phyloP scores from a whole-genome alignment of 305 asterid genomes.

The Rubia tinctorum region DNA sequence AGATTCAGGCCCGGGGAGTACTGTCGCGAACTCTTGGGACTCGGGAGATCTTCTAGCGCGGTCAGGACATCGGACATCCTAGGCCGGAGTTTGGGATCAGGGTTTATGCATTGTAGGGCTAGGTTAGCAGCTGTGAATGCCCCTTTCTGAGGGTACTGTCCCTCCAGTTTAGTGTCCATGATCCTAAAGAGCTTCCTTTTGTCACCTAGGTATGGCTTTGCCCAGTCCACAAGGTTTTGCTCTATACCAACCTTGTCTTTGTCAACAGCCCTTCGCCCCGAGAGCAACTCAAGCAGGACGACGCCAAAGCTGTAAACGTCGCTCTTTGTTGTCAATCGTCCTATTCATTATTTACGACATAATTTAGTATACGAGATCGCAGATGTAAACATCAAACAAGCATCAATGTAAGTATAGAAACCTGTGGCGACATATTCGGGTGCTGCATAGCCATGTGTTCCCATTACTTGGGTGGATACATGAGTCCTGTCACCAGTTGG shows the following conservation, averaged over 20 bases:
- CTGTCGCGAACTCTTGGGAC: constrained; percentile 38
- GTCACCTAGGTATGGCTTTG: constrained; percentile 75
- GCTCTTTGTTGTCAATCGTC: constrained; percentile 77
- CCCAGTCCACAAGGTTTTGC: constrained; percentile 95
- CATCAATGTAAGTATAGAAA: constrained; percentile 4
- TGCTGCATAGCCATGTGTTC: constrained; percentile 94
- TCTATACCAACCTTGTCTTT: constrained; percentile 66
- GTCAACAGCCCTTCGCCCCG: constrained; percentile 92
- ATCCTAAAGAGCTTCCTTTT: constrained; percentile 78
- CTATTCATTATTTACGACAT: constrained; percentile 30
- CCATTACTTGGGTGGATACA: constrained; percentile 92
- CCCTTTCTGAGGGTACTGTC: constrained; percentile 92
- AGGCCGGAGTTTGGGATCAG: constrained; percentile 77
- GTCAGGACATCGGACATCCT: constrained; percentile 69
- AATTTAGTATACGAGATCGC: neutral
- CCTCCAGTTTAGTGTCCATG: constrained; percentile 90
- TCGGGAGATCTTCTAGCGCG: constrained; percentile 68
- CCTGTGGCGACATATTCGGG: constrained; percentile 98
- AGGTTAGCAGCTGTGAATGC: constrained; percentile 72
- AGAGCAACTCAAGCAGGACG: constrained; percentile 74
- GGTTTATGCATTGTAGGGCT: constrained; percentile 67
- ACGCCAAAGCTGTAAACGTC: constrained; percentile 98
- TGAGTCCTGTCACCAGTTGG: constrained; percentile 95
- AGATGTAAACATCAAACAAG: neutral
- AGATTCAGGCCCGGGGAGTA: constrained; percentile 24